Evolutionary conservation across 2,329 filamentous ascomycete species (phyloP).

Genomic region (Fusarium fujikuroi): DNA sequence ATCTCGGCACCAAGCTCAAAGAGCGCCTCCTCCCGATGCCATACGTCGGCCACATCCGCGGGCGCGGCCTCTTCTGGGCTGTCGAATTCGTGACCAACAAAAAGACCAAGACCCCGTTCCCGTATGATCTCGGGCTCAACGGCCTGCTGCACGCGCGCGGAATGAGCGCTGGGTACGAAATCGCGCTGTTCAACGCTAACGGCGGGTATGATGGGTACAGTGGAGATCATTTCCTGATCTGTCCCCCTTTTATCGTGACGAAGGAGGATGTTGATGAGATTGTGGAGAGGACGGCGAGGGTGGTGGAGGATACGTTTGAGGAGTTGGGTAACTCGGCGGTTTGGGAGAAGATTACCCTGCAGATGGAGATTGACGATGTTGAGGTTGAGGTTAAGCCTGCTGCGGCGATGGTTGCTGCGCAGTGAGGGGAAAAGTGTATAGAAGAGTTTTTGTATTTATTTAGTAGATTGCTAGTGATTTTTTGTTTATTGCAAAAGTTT

Average conservation of each 20-base stretch:
- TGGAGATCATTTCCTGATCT: constrained; percentile 36
- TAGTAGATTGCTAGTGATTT: rapidly evolving
- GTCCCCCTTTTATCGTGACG: constrained; percentile 31
- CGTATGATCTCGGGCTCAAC: constrained; percentile 22
- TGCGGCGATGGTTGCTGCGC: neutral
- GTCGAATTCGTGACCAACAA: constrained; percentile 41
- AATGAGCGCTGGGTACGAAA: constrained; percentile 35
- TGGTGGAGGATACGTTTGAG: constrained; percentile 32
- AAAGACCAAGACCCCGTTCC: constrained; percentile 31
- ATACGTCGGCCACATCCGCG: constrained; percentile 37
- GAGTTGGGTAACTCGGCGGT: constrained; percentile 17
- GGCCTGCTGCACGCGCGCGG: constrained; percentile 26
- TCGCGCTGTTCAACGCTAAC: constrained; percentile 37
- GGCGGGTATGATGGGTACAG: constrained; percentile 39
- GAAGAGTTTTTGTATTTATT: neutral
- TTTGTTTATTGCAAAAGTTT: rapidly evolving
- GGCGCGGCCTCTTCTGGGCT: constrained; percentile 33
- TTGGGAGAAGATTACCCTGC: constrained; percentile 35
- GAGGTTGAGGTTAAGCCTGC: neutral
- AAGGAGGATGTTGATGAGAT: constrained; percentile 35
- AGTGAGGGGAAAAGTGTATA: neutral
- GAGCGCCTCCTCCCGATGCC: constrained; percentile 9
- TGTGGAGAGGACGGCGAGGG: constrained; percentile 27
- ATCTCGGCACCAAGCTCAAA: constrained; percentile 33
- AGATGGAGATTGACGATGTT: constrained; percentile 16